A percentile compares a stretch with the other conserved stretches of the same genome.
Evolutionary conservation across 1,139 yeast species (phyloP).

Genomic region (Blastobotrys petasosporus): DNA sequence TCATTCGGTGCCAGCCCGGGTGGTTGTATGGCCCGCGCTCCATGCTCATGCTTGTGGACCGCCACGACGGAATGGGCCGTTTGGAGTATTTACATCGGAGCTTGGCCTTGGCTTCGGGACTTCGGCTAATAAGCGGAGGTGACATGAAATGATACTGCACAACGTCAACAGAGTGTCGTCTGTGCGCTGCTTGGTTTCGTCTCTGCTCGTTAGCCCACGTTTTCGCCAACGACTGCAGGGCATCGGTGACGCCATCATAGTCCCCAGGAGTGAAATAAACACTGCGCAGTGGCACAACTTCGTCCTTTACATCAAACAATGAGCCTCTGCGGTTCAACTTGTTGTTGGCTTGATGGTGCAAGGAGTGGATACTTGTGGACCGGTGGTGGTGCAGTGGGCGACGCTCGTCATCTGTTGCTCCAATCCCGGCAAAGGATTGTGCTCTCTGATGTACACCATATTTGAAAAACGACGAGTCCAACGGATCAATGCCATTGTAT

Average conservation of each 20-base stretch:
- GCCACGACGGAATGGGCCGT: slow-evolving; percentile 24
- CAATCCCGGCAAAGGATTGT: not conserved
- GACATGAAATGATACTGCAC: slow-evolving; percentile 3
- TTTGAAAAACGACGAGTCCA: not conserved
- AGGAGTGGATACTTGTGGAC: not conserved
- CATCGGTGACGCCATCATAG: not conserved
- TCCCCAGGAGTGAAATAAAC: slow-evolving; percentile 9
- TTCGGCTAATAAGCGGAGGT: slow-evolving; percentile 11
- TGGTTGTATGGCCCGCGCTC: slow-evolving; percentile 11
- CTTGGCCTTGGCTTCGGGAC: slow-evolving; percentile 22
- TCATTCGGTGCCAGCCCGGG: slow-evolving; percentile 28
- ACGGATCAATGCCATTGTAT: not conserved
- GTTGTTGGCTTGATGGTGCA: not conserved
- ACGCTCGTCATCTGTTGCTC: slow-evolving; percentile 1
- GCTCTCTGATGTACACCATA: not conserved
- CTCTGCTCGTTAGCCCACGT: not conserved
- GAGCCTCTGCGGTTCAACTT: slow-evolving; percentile 3
- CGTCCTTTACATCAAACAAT: slow-evolving; percentile 4
- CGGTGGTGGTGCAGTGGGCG: not conserved
- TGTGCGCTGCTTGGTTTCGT: not conserved
- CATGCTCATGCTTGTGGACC: not conserved
- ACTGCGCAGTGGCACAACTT: not conserved
- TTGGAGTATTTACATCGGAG: slow-evolving; percentile 23
- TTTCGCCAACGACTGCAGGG: slow-evolving; percentile 2
- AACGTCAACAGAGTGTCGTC: slow-evolving; percentile 13